Percentiles rank a stretch among this genome's conserved stretches.
These are phyloP conservation scores for Penicillium concentricum DNA, from an alignment of 2,329 filamentous ascomycete species.

Conservation along the genomic window DNA sequence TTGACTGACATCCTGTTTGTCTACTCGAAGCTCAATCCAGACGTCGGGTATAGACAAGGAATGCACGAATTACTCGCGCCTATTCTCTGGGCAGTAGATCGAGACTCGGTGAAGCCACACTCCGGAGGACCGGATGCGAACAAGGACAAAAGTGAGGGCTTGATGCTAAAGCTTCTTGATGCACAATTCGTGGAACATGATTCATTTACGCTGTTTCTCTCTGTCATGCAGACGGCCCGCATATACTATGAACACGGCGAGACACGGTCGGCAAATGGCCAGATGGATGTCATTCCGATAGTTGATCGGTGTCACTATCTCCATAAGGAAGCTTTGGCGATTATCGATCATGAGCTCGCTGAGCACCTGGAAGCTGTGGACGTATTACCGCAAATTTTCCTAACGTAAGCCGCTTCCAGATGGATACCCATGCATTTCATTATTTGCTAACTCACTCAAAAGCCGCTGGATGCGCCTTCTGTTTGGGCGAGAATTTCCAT, in stretches of 20 bases:
- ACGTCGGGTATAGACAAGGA: slow-evolving; percentile 89
- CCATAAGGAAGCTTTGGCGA: slow-evolving; percentile 75
- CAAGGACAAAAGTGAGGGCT: slow-evolving; percentile 43
- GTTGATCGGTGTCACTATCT: slow-evolving; percentile 83
- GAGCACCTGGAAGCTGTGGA: slow-evolving; percentile 79
- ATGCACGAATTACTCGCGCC: slow-evolving; percentile 97
- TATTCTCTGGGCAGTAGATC: slow-evolving; percentile 77
- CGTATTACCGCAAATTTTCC: slow-evolving; percentile 91
- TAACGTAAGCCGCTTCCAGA: slow-evolving; percentile 63
- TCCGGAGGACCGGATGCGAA: slow-evolving; percentile 19
- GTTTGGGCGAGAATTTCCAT: slow-evolving; percentile 90
- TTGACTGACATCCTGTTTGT: slow-evolving; percentile 89
- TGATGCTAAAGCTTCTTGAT: slow-evolving; percentile 69
- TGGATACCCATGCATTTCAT: neutral
- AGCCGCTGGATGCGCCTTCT: slow-evolving; percentile 91
- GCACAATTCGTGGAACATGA: slow-evolving; percentile 80
- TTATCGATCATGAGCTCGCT: slow-evolving; percentile 79
- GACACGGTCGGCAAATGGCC: slow-evolving; percentile 43
- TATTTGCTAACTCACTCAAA: slow-evolving; percentile 10
- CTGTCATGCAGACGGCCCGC: slow-evolving; percentile 84
- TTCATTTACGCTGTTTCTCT: slow-evolving; percentile 78
- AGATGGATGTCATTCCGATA: slow-evolving; percentile 64
- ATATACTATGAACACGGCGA: slow-evolving; percentile 77
- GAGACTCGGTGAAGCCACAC: slow-evolving; percentile 68
- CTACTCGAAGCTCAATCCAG: slow-evolving; percentile 88